Base-by-base conservation (phyloP, 345 rosid genomes). In the Syzygium grande region DNA sequence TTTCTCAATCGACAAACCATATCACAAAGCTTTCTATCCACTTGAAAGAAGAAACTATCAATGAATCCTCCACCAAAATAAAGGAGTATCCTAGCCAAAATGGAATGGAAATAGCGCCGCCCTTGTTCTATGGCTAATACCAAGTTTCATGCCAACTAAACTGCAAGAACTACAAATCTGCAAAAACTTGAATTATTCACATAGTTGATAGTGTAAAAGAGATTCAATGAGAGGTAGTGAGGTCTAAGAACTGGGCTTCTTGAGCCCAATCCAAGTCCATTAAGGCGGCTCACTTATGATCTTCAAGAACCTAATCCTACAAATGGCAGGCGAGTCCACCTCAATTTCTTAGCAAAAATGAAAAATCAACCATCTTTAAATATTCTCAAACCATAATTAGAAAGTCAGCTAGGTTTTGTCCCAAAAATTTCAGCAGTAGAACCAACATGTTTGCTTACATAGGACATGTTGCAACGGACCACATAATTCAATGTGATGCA, bases 401-500 rank as follows among this genome's bases (percentile, higher is more conserved):
- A 65, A 65, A 65, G 29, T 4, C 78, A 29, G 22, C 14, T 29
- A 5, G 41, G 11, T 29, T 30, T 29, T 29, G 11, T 65, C 11
- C 41, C 78, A 7, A 65, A 65, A 3, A 65, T 29, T 7, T 65
- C 30, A 65, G 43, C 30, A 65, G 79, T 9, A 65, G 43, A 16
- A 16, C 78, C 79, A 65, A 65, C 46, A 1, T 68, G 46, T 30
- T 30, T 30, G 43, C 12, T 30, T 30, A 17, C 79, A 4, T 5
- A 29, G 77, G 41, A 29, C 11, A 30, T 0, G 41, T 21, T 65
- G 41, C 0, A 5, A 3, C 0, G 1, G 41, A 65, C 1, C 11
- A 68, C 0, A 46, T 16, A 9, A 30, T 30, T 68, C 43, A 30
- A 30, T 21, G 43, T 30, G 79, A 30, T 6, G 43, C 23, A 2